A percentile compares a stretch with the other conserved stretches of the same genome.
phyloP scores from a whole-genome alignment of 2,329 filamentous ascomycete genomes.

The Clonostachys solani region DNA sequence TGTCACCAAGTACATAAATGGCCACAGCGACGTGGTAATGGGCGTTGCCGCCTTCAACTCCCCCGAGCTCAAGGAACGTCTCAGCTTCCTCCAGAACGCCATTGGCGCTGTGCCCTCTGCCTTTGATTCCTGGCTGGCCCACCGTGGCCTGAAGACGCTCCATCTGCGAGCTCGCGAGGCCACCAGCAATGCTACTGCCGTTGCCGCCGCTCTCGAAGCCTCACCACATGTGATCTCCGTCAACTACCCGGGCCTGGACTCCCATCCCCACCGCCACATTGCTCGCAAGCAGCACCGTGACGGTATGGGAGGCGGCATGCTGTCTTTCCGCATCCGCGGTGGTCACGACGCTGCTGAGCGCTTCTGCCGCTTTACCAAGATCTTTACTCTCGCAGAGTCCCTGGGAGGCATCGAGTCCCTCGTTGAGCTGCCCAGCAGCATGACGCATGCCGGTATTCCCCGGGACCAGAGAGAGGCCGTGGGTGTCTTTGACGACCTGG shows the following conservation, averaged over 20 bases:
- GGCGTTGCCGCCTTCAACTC: conserved; percentile 94
- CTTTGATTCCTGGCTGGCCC: conserved; percentile 97
- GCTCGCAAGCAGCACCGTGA: conserved; percentile 88
- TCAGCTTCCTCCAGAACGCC: conserved; percentile 93
- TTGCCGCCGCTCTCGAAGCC: conserved; percentile 73
- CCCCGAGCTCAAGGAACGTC: conserved; percentile 67
- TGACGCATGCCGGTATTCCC: conserved; percentile 97
- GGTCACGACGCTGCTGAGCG: conserved; percentile 81
- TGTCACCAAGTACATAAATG: conserved; percentile 99
- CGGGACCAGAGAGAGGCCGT: conserved; percentile 85
- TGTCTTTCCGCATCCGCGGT: conserved; percentile 89
- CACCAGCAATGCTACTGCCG: conserved; percentile 71
- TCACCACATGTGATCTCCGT: conserved; percentile 82
- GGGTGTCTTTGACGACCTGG: conserved; percentile 91
- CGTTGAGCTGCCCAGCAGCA: conserved; percentile 86
- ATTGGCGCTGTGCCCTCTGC: conserved; percentile 92
- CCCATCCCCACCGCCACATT: conserved; percentile 81
- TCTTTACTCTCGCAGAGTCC: conserved; percentile 92
- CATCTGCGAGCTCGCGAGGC: conserved; percentile 89
- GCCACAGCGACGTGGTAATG: conserved; percentile 96
- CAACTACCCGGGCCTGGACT: conserved; percentile 90
- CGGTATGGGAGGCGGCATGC: conserved; percentile 94
- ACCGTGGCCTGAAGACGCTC: conserved; percentile 93
- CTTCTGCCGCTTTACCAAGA: conserved; percentile 84
- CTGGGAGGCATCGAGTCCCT: conserved; percentile 90